These are phyloP conservation scores for Lathyrus sativus DNA, from an alignment of 306 rosid genomes.

Conservation along the genomic window DNA sequence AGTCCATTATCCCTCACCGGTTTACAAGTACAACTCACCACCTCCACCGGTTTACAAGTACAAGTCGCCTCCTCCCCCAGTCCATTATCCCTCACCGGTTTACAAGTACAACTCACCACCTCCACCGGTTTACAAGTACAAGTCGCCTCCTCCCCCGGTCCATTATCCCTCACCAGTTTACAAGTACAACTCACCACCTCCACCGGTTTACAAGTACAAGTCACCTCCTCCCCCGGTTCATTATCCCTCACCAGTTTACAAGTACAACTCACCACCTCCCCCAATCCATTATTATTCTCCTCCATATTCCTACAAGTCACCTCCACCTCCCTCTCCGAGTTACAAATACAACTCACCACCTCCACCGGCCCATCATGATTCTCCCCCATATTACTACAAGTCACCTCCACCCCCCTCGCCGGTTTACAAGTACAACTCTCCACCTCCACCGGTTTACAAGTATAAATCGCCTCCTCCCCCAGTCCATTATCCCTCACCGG, in stretches of 20 bases:
- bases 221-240: background rate
- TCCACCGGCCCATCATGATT: conserved; percentile 29
- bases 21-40: conserved; percentile 8
- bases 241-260: background rate
- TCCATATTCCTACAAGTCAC: conserved; percentile 52
- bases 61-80: background rate
- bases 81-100: background rate
- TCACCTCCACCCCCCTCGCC: conserved; percentile 43
- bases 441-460: background rate
- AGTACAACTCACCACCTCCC: background rate
- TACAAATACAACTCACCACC: conserved; percentile 43
- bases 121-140: background rate
- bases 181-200: conserved; percentile 53
- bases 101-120: background rate
- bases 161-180: conserved; percentile 61
- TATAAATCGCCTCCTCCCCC: conserved; percentile 10
- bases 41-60: background rate
- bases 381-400: conserved; percentile 41
- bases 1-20: background rate
- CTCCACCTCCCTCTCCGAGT: conserved; percentile 30
- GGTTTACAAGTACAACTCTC: conserved; percentile 1
- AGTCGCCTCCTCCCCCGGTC: conserved; percentile 48
- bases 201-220: background rate
- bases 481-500: background rate
- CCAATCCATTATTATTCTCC: background rate